These are phyloP conservation scores for Kwoniella shandongensis DNA, from an alignment of 768 basidiomycete genomes.

Conservation along the genomic window DNA sequence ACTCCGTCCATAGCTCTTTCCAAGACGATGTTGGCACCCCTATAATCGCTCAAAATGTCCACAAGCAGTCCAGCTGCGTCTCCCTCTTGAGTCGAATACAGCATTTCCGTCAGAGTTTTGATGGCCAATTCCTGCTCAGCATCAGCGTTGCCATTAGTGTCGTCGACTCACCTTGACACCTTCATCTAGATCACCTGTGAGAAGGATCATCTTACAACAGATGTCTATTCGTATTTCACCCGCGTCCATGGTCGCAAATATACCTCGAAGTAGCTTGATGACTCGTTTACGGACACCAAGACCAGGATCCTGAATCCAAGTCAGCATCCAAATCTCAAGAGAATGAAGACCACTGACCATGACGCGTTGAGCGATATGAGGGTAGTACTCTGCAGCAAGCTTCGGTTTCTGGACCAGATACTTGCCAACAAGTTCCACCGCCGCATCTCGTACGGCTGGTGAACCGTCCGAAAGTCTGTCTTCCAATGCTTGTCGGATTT, in stretches of 20 bases:
- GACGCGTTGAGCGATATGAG: conserved; percentile 82
- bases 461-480: conserved; percentile 86
- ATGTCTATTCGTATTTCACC: conserved; percentile 71
- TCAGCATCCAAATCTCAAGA: too few species aligned
- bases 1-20: conserved; percentile 78
- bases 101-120: conserved; percentile 85
- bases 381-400: conserved; percentile 86
- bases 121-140: conserved; percentile 69
- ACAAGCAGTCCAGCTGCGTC: conserved; percentile 68
- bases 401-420: conserved; percentile 87
- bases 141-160: conserved; percentile 4
- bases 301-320: conserved; percentile 74
- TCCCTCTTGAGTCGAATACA: conserved; percentile 64
- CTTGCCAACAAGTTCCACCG: conserved; percentile 96
- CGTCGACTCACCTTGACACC: conserved; percentile 65
- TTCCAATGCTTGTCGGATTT: conserved; percentile 80
- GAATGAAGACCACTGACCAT: too few species aligned
- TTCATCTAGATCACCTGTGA: conserved; percentile 91
- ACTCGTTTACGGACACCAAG: conserved; percentile 91
- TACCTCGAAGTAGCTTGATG: conserved; percentile 85
- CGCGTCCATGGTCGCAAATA: conserved; percentile 69
- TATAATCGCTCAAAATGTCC: conserved; percentile 76
- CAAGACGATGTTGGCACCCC: conserved; percentile 76
- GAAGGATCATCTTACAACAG: conserved; percentile 71
- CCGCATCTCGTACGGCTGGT: conserved; percentile 91